Percentiles rank a stretch among this genome's conserved stretches.
Evolutionary conservation across 345 rosid species (phyloP).

Genomic region (Rhodamnia argentea): DNA sequence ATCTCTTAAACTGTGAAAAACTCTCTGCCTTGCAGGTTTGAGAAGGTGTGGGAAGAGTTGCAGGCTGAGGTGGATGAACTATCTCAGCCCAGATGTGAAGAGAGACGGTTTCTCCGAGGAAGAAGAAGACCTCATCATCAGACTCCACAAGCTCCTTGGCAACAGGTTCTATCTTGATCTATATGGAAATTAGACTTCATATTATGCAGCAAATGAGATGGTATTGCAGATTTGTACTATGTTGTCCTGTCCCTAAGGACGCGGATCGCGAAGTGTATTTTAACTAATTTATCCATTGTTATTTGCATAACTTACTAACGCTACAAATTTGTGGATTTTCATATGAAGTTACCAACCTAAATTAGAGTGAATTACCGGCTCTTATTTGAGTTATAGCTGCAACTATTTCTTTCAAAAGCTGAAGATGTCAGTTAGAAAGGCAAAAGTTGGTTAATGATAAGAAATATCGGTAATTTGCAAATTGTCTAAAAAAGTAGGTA

Average conservation of each 20-base stretch:
- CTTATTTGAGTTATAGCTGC: fast-evolving
- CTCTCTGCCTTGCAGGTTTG: not conserved
- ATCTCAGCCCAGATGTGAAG: not conserved
- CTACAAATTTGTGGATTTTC: not conserved
- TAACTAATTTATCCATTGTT: not conserved
- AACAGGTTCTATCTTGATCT: not conserved
- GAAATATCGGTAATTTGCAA: not conserved
- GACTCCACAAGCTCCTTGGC: not conserved
- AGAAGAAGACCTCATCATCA: not conserved
- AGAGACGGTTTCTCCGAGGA: not conserved
- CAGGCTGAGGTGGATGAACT: not conserved
- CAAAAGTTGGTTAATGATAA: not conserved
- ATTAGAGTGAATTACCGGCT: not conserved
- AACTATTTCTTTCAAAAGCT: not conserved
- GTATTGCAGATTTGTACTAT: not conserved
- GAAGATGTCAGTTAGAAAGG: not conserved
- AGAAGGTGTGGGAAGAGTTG: not conserved
- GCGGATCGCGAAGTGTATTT: not conserved
- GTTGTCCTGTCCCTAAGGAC: not conserved
- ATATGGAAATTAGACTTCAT: not conserved
- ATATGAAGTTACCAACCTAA: not conserved
- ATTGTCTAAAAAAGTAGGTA: not conserved
- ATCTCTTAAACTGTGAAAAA: no score
- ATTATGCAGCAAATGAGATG: not conserved
- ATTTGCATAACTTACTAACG: not conserved